Evolutionary conservation across 768 basidiomycete species (phyloP).

Genomic region (Leccinum arenicola): DNA sequence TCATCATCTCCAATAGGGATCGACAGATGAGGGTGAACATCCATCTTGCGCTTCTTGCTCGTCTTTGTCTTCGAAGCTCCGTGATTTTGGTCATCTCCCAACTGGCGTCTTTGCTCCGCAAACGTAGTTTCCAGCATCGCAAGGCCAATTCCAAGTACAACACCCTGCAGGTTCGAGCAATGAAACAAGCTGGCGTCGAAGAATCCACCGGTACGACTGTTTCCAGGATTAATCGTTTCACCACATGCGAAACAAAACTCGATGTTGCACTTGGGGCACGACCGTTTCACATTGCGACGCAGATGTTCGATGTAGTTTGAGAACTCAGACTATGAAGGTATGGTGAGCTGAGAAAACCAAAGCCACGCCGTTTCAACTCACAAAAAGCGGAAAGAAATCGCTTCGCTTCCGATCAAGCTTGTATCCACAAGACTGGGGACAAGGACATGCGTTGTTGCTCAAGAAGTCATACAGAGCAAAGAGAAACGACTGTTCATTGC

Average conservation of each 20-base stretch:
- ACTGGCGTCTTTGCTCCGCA: constrained; percentile 47
- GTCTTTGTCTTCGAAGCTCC: constrained; percentile 28
- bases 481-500: constrained; percentile 84
- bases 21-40: constrained; percentile 23
- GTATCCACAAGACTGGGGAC: constrained; percentile 75
- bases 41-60: constrained; percentile 43
- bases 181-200: constrained; percentile 72
- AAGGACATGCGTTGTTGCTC: constrained; percentile 57
- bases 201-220: constrained; percentile 41
- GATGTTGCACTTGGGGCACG: constrained; percentile 59
- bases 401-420: constrained; percentile 58
- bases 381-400: constrained; percentile 82
- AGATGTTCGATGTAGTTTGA: constrained; percentile 65
- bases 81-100: constrained; percentile 25
- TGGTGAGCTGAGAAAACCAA: constrained; percentile 10
- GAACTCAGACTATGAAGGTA: constrained; percentile 60
- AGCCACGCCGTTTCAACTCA: constrained; percentile 39
- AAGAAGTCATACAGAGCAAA: constrained; percentile 82
- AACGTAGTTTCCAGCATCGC: constrained; percentile 80
- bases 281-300: constrained; percentile 50
- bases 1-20: constrained; percentile 43
- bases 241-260: constrained; percentile 77
- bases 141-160: constrained; percentile 87
- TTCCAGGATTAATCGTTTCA: constrained; percentile 52
- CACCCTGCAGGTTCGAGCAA: constrained; percentile 86